Conservation (phyloP, 2,329 filamentous ascomycete genomes). For the Penicillium capsulatum region DNA sequence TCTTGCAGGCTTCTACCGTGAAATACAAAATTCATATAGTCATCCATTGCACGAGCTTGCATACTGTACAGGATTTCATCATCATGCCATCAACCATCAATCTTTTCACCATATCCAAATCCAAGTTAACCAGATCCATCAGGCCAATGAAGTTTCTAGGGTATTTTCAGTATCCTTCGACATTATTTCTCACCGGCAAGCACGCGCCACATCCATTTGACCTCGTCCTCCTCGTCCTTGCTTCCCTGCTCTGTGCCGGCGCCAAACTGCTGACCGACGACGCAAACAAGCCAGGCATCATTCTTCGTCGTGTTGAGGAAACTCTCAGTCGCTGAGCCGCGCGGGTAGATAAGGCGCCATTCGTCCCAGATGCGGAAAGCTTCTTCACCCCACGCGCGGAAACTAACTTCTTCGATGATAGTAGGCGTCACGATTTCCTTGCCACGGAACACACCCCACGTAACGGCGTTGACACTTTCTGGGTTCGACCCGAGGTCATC, state of each 20-base stretch:
- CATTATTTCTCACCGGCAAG: conserved; percentile 27
- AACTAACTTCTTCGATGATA: conserved; percentile 93
- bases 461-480: conserved; percentile 81
- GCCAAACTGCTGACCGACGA: conserved; percentile 46
- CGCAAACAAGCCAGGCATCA: conserved; percentile 83
- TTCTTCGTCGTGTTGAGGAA: conserved; percentile 64
- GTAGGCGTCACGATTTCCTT: conserved; percentile 96
- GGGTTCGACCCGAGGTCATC: conserved; percentile 31
- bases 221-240: conserved; percentile 38
- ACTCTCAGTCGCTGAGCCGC: conserved; percentile 64
- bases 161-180: conserved; percentile 13
- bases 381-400: conserved; percentile 91
- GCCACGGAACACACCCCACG: conserved; percentile 91
- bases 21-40: neutral
- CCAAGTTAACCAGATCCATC: neutral
- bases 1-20: too few relatives aligned
- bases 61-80: neutral
- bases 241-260: conserved; percentile 39
- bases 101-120: conserved; percentile 9
- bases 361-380: conserved; percentile 93
- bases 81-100: conserved; percentile 14
- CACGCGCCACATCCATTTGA: conserved; percentile 40
- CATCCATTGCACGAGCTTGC: neutral
- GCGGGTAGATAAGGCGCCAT: conserved; percentile 85
- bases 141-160: conserved; percentile 3